These are phyloP conservation scores for Aspergillus homomorphus DNA, from an alignment of 495 filamentous ascomycete species.

Conservation along the genomic window DNA sequence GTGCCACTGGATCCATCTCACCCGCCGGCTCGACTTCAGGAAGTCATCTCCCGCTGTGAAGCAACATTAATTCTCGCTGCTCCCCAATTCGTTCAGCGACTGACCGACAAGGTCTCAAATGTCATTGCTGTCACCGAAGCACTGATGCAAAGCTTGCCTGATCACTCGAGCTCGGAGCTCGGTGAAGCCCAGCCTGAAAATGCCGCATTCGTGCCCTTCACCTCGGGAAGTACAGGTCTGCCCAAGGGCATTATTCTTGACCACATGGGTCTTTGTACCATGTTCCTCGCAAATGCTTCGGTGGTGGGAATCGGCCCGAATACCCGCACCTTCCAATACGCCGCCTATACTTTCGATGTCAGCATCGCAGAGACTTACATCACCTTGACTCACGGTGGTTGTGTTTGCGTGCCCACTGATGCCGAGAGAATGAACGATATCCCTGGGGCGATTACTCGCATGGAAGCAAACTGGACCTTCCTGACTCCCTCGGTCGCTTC, in stretches of 20 bases:
- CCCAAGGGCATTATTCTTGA: not conserved
- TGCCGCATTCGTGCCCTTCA: slow-evolving; percentile 3
- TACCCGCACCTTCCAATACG: slow-evolving; percentile 16
- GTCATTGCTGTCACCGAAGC: not conserved
- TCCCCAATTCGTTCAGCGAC: not conserved
- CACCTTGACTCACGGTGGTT: slow-evolving; percentile 14
- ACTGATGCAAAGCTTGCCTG: not conserved
- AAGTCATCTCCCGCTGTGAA: not conserved
- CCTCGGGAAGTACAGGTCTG: not conserved
- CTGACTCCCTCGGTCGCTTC: slow-evolving; percentile 14
- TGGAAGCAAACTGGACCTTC: slow-evolving; percentile 13
- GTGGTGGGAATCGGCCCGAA: not conserved
- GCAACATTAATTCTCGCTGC: slow-evolving; percentile 3
- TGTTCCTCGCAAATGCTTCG: not conserved
- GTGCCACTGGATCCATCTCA: slow-evolving; percentile 2
- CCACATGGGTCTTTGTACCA: not conserved
- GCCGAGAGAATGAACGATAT: slow-evolving; percentile 14
- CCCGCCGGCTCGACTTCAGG: slow-evolving; percentile 5
- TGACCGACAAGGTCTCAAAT: not conserved
- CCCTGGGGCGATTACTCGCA: not conserved
- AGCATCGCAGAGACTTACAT: slow-evolving; percentile 15
- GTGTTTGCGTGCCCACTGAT: slow-evolving; percentile 18
- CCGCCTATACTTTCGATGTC: slow-evolving; percentile 18
- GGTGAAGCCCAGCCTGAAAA: not conserved
- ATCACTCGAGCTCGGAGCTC: not conserved